A percentile compares a stretch with the other conserved stretches of the same genome.
Conservation (phyloP, 345 rosid species). For the Angophora floribunda region DNA sequence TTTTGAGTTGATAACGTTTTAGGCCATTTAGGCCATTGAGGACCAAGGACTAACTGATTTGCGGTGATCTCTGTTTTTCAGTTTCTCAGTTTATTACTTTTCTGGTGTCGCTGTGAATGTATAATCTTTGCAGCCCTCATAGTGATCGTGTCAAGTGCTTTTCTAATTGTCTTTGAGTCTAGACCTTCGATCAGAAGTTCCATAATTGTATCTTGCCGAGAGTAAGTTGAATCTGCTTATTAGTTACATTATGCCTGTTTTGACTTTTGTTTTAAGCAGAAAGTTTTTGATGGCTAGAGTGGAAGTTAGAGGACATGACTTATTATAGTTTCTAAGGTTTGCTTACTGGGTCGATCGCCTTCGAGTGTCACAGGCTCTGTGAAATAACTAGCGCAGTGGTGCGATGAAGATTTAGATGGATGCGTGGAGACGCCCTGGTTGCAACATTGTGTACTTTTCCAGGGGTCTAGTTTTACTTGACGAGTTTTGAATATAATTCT, state of each 20-base stretch:
- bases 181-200: background rate
- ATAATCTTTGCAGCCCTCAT: background rate
- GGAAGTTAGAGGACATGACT: background rate
- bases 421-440: background rate
- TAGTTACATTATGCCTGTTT: background rate
- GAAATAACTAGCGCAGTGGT: background rate
- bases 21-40: background rate
- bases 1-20: background rate
- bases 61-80: background rate
- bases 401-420: background rate
- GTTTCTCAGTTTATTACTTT: background rate
- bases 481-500: background rate
- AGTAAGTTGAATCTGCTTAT: background rate
- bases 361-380: background rate
- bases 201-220: background rate
- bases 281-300: background rate
- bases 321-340: background rate
- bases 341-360: background rate
- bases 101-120: background rate
- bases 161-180: background rate
- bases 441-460: background rate
- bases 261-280: background rate
- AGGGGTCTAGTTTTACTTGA: background rate
- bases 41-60: background rate
- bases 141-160: background rate